A percentile compares a stretch with the other conserved stretches of the same genome.
Evolutionary conservation across 257 asterid genomes (phyloP).

Genomic region (Ehretia macrophylla): DNA sequence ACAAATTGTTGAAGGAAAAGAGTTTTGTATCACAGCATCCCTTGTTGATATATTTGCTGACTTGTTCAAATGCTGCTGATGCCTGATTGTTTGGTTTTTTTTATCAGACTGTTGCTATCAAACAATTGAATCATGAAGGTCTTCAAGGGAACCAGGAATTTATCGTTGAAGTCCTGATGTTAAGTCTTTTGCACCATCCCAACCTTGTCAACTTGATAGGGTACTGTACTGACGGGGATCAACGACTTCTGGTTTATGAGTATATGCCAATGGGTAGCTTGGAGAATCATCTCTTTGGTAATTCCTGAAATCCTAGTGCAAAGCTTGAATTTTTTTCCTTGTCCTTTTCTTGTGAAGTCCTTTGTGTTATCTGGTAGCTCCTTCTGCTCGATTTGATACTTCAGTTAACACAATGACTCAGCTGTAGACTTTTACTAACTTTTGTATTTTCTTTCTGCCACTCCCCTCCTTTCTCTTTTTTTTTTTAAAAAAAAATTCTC

Average conservation of each 20-base stretch:
- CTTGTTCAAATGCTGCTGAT: neutral
- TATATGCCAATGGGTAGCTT: slow-evolving; percentile 22
- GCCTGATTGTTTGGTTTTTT: slow-evolving; percentile 6
- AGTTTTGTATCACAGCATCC: neutral
- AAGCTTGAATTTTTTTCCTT: too few relatives aligned
- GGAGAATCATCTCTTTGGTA: slow-evolving; percentile 22
- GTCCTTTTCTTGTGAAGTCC: too few relatives aligned
- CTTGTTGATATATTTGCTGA: neutral
- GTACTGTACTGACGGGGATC: slow-evolving; percentile 22
- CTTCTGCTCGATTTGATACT: too few relatives aligned
- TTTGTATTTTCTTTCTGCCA: too few relatives aligned
- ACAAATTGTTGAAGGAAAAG: neutral
- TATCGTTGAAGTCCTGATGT: slow-evolving; percentile 21
- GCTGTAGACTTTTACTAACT: too few relatives aligned
- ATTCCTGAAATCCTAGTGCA: neutral
- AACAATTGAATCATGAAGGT: slow-evolving; percentile 21
- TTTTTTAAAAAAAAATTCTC: too few relatives aligned
- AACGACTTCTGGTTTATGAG: slow-evolving; percentile 18
- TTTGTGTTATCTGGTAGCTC: too few relatives aligned
- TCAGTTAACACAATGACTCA: too few relatives aligned
- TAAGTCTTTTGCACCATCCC: slow-evolving; percentile 15
- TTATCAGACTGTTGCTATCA: slow-evolving; percentile 41
- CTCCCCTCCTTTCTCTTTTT: too few relatives aligned
- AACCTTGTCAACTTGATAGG: slow-evolving; percentile 23
- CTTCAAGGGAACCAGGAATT: slow-evolving; percentile 26